Evolutionary conservation across 129 eudicot genomes (phyloP), one percentile per base, ranked within the genome.

Genomic region (Scalesia atractyloides): DNA sequence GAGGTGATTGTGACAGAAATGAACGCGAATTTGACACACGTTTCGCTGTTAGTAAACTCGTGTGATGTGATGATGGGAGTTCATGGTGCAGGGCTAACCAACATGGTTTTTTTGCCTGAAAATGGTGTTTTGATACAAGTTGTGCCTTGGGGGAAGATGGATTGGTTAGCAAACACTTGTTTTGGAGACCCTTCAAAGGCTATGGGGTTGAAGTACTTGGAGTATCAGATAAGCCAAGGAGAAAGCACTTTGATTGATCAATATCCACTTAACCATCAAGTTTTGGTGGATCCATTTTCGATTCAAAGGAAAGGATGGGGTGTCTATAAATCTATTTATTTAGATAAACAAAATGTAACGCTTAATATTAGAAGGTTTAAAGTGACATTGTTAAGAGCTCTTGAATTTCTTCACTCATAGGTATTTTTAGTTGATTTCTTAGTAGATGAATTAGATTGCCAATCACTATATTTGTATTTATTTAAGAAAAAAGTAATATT

Each of bases 41-140:
- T 84, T 41, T 74, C 96, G 9, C 46, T 70, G 12, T 17, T 82
- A n/a, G 87, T 88, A 68, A 91, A 91, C 66, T 80, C 87, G 5
- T 82, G 85, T 49, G 97, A 91, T 76, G 96, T 86, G 66, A 75
- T 91, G 77, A 57, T 88, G 78, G 96, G 93, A 22, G 91, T 91
- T 64, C 96, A 91, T 59, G 97, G 97, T 2, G 96, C 96, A 14
- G 96, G 96, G 57, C 68, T 91, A 0, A 88, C 96, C 52, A 91
- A 88, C 58, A 83, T 86, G 83, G 84, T 86, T 48, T 91, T 82
- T 49, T 72, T 88, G 0, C 97, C 93, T 2, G 86, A 77, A 64
- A 83, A 81, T 37, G 87, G 90, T 5, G 82, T 86, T 11, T 51
- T 88, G 14, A 76, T 91, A 51, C 90, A 88, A 75, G 80, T 91